A percentile compares a stretch with the other conserved stretches of the same genome.
Conservation (phyloP, 2,329 filamentous ascomycete genomes). For the Beauveria sp. region DNA sequence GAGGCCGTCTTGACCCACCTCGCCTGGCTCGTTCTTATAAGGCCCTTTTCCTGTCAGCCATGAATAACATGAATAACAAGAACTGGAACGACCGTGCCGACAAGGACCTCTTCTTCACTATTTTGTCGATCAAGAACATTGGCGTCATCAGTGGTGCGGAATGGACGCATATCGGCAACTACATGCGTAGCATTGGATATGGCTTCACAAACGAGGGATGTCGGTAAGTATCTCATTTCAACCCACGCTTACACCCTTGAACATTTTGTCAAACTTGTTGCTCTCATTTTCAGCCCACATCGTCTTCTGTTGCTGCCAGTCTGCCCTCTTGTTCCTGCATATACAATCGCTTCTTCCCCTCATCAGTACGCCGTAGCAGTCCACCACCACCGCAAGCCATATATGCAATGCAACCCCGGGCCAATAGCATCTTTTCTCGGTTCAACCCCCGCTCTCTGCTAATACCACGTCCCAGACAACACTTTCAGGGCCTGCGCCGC, state of each 20-base stretch:
- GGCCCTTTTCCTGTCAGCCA: conserved; percentile 17
- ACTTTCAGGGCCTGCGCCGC: conserved; percentile 52
- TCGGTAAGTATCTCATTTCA: conserved; percentile 33
- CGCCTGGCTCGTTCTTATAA: not conserved
- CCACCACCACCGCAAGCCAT: not conserved
- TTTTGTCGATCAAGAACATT: conserved; percentile 55
- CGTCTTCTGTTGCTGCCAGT: not conserved
- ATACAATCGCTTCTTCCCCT: not conserved
- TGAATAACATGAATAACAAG: conserved; percentile 52
- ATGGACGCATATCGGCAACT: conserved; percentile 55
- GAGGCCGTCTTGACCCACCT: conserved; percentile 5
- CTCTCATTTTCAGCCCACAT: not conserved
- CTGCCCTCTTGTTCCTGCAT: not conserved
- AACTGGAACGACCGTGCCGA: conserved; percentile 56
- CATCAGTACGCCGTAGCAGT: not conserved
- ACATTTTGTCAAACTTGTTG: not conserved
- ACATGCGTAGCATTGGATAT: conserved; percentile 52
- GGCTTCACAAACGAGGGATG: conserved; percentile 59
- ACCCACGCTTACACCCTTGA: not conserved
- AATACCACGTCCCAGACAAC: conserved; percentile 36
- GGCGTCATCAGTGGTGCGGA: conserved; percentile 54
- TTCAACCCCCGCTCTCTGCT: not conserved
- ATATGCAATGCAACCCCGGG: conserved; percentile 2
- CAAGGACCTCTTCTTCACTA: conserved; percentile 57
- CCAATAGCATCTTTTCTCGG: not conserved